Conservation (phyloP, 345 rosid species). For the Nasturtium officinale region DNA sequence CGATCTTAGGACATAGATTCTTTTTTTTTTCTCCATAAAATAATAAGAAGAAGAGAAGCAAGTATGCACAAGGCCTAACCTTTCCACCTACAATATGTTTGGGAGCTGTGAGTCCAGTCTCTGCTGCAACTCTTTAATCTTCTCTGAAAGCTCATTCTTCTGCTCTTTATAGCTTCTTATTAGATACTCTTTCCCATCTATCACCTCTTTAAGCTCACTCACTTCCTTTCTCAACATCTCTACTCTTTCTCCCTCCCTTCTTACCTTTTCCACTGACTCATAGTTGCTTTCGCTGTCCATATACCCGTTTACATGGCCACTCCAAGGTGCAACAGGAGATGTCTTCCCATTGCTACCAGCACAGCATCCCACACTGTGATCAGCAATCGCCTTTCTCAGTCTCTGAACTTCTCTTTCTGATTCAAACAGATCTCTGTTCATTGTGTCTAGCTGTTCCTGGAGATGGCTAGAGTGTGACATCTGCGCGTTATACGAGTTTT, state of each 20-base stretch:
- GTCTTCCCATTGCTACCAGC: slow-evolving; percentile 44
- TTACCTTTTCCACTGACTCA: slow-evolving; percentile 51
- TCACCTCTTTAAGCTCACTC: slow-evolving; percentile 80
- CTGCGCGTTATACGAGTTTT: slow-evolving; percentile 73
- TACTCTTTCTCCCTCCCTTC: slow-evolving; percentile 56
- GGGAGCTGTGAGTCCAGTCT: slow-evolving; percentile 92
- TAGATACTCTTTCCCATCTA: slow-evolving; percentile 88
- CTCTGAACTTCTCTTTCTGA: slow-evolving; percentile 87
- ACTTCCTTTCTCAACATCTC: slow-evolving; percentile 88
- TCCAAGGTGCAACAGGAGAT: slow-evolving; percentile 53
- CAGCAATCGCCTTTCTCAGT: slow-evolving; percentile 93
- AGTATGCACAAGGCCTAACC: slow-evolving; percentile 66
- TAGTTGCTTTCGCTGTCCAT: slow-evolving; percentile 50
- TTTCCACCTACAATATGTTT: slow-evolving; percentile 72
- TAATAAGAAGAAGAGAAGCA: neutral
- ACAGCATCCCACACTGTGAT: slow-evolving; percentile 63
- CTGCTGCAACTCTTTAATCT: slow-evolving; percentile 82
- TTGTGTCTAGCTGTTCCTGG: slow-evolving; percentile 76
- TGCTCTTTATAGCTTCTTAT: slow-evolving; percentile 86
- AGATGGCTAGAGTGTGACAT: slow-evolving; percentile 63
- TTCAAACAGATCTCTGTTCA: slow-evolving; percentile 73
- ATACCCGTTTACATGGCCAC: slow-evolving; percentile 65
- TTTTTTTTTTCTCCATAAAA: slow-evolving; percentile 17
- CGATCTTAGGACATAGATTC: slow-evolving; percentile 18
- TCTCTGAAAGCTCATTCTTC: slow-evolving; percentile 78